Evolutionary conservation across 352 stramenopile species (phyloP).

Genomic region (Phytophthora vignae): DNA sequence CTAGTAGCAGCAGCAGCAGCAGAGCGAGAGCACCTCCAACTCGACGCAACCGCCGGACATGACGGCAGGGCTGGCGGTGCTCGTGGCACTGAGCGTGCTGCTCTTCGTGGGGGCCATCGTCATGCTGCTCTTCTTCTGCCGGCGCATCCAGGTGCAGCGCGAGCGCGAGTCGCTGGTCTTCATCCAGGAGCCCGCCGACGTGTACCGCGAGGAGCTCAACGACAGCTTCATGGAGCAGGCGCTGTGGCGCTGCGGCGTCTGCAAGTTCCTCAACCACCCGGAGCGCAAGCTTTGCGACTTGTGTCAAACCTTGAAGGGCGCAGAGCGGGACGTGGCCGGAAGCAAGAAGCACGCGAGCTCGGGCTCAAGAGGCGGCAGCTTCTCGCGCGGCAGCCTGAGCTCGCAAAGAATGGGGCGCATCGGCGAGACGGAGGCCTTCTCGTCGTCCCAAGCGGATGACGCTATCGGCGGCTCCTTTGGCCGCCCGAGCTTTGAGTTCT

Average conservation of each 20-base stretch:
- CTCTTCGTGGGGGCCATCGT: slow-evolving; percentile 51
- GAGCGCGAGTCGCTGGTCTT: slow-evolving; percentile 57
- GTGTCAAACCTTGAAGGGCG: slow-evolving; percentile 77
- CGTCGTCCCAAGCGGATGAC: slow-evolving; percentile 41
- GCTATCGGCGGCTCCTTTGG: slow-evolving; percentile 44
- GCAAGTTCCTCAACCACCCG: slow-evolving; percentile 90
- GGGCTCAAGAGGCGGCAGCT: slow-evolving; percentile 31
- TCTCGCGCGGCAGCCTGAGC: slow-evolving; percentile 29
- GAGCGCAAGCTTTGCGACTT: slow-evolving; percentile 85
- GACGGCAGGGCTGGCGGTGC: slow-evolving; percentile 43
- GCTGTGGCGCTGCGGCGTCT: slow-evolving; percentile 89
- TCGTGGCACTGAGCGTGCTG: slow-evolving; percentile 52
- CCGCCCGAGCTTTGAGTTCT: slow-evolving; percentile 40
- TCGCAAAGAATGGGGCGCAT: slow-evolving; percentile 54
- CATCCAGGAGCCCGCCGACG: slow-evolving; percentile 62
- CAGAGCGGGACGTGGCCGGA: slow-evolving; percentile 56
- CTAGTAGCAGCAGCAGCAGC: not conserved
- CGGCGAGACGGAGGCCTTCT: slow-evolving; percentile 55
- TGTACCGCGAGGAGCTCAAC: slow-evolving; percentile 86
- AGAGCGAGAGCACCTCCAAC: not conserved
- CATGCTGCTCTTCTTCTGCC: slow-evolving; percentile 58
- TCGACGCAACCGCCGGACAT: slow-evolving; percentile 20
- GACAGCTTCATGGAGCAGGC: slow-evolving; percentile 84
- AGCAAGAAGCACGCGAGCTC: slow-evolving; percentile 38
- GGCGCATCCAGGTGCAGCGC: slow-evolving; percentile 44